Conservation (phyloP, 2,329 filamentous ascomycete species). For the Scytalidium sp. region DNA sequence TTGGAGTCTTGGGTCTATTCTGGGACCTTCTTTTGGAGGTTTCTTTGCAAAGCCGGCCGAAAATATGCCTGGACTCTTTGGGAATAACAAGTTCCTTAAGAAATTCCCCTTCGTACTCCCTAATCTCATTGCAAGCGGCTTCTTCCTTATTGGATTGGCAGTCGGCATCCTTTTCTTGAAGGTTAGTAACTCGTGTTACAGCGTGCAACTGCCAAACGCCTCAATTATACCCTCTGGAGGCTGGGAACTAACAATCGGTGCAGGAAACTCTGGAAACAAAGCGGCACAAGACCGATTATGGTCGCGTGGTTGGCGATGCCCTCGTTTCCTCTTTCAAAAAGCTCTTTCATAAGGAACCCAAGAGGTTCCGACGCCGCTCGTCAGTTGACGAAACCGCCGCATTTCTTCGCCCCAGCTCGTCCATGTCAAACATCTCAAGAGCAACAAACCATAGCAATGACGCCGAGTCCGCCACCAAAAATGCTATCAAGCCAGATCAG, state of each 20-base stretch:
- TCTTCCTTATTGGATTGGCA: slow-evolving; percentile 76
- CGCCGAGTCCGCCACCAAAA: neutral
- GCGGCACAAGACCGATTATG: slow-evolving; percentile 68
- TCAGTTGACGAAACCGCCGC: slow-evolving; percentile 55
- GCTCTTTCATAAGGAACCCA: slow-evolving; percentile 11
- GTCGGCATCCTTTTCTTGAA: slow-evolving; percentile 76
- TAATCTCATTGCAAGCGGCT: slow-evolving; percentile 71
- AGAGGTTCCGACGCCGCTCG: slow-evolving; percentile 35
- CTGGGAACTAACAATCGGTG: slow-evolving; percentile 7
- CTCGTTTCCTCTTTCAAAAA: slow-evolving; percentile 42
- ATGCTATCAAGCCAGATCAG: slow-evolving; percentile 13
- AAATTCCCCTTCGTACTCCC: slow-evolving; percentile 80
- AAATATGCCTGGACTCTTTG: slow-evolving; percentile 71
- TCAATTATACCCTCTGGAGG: too few relatives aligned
- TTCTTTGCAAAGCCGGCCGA: slow-evolving; percentile 78
- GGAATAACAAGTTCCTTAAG: slow-evolving; percentile 63
- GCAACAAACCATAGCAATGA: neutral
- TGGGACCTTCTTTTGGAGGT: slow-evolving; percentile 85
- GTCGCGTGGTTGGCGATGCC: slow-evolving; percentile 67
- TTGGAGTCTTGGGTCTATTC: slow-evolving; percentile 83
- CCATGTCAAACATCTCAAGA: slow-evolving; percentile 23
- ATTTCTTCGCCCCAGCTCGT: slow-evolving; percentile 41
- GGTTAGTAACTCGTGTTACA: slow-evolving; percentile 33
- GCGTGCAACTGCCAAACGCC: too few relatives aligned
- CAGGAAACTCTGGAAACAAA: slow-evolving; percentile 78